Evolutionary conservation across 495 filamentous ascomycete species (phyloP).

Genomic region (Xylaria sp.): DNA sequence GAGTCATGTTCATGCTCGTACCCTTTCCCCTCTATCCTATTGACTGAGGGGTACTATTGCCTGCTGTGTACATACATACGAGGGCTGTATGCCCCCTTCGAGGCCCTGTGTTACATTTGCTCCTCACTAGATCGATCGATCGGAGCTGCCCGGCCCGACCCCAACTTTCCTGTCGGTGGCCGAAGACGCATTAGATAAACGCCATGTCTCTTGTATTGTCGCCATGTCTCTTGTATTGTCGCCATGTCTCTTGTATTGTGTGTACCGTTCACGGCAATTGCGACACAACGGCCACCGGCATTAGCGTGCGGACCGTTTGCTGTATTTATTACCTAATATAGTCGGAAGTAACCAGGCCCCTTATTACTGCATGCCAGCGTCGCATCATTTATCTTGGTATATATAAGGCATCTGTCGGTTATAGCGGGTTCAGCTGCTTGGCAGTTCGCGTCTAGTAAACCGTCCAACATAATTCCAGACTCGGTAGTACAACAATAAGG

Average conservation of each 20-base stretch:
- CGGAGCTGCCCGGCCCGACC: background rate
- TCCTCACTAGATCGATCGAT: background rate
- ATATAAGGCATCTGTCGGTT: background rate
- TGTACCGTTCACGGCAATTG: background rate
- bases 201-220: no score
- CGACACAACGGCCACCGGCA: background rate
- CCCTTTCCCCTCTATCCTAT: background rate
- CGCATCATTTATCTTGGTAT: background rate
- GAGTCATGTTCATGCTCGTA: background rate
- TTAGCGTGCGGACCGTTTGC: background rate
- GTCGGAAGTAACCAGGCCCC: no score
- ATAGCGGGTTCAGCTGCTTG: conserved; percentile 4
- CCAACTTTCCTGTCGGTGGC: background rate
- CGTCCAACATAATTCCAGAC: background rate
- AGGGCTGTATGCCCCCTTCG: background rate
- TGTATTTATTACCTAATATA: background rate
- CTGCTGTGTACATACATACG: background rate
- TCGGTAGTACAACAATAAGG: background rate
- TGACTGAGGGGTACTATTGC: background rate
- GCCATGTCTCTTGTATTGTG: background rate
- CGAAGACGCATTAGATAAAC: background rate
- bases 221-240: no score
- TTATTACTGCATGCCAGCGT: background rate
- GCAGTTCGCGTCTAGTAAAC: no score
- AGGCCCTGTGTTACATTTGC: background rate